These are phyloP conservation scores for Talaromyces wortmannii DNA, from an alignment of 495 filamentous ascomycete genomes.

Conservation along the genomic window DNA sequence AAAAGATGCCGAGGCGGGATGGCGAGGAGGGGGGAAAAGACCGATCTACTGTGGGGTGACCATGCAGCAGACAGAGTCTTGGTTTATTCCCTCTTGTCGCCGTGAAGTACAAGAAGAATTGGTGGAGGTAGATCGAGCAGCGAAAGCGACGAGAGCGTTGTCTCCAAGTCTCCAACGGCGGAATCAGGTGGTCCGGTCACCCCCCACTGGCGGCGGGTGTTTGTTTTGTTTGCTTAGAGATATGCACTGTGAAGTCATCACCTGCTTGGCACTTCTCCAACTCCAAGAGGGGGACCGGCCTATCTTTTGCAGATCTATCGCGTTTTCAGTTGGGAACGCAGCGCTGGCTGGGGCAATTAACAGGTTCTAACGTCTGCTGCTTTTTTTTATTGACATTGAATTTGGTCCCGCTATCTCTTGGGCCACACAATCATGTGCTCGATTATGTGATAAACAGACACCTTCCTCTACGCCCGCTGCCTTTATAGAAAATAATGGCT, in stretches of 20 bases:
- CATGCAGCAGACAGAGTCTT: no score
- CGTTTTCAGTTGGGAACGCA: no score
- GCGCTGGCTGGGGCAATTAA: no score
- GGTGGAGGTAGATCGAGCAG: no score
- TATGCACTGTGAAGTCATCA: slow-evolving; percentile 2
- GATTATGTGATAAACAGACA: background rate
- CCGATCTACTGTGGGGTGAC: no score
- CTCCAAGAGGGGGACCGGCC: background rate
- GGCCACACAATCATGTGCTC: no score
- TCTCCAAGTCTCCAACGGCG: no score
- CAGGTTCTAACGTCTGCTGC: no score
- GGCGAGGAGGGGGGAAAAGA: background rate
- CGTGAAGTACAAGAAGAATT: no score
- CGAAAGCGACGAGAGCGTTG: background rate
- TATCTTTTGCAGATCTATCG: background rate
- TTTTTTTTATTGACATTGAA: no score
- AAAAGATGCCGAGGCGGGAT: background rate
- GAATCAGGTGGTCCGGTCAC: background rate
- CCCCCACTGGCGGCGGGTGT: background rate
- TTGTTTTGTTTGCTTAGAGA: background rate
- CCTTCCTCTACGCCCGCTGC: background rate
- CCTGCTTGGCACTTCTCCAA: background rate
- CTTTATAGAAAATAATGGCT: background rate
- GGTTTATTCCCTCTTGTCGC: no score
- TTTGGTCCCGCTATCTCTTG: no score